These are phyloP conservation scores for Apiospora sp. DNA, from an alignment of 2,329 filamentous ascomycete species.

Conservation along the genomic window DNA sequence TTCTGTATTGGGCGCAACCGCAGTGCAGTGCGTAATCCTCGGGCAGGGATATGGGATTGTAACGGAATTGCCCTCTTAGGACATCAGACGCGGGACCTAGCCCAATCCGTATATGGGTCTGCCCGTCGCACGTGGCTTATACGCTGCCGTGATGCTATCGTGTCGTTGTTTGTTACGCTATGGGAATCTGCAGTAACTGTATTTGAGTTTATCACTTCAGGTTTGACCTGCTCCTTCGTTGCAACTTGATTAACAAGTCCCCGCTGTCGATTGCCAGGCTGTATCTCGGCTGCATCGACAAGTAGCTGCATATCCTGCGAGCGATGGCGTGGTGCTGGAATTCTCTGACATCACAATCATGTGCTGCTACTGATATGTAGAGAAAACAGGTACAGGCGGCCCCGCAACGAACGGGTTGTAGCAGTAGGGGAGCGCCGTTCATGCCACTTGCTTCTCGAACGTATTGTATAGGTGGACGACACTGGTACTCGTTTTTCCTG, in stretches of 20 bases:
- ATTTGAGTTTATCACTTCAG: conserved; percentile 2
- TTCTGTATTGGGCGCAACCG: background rate
- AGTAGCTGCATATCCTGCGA: background rate
- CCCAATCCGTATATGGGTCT: conserved; percentile 6
- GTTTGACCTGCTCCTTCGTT: background rate
- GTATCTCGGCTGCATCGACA: background rate
- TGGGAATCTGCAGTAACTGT: background rate
- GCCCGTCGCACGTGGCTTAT: background rate
- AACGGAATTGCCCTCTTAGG: background rate
- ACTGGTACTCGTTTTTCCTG: background rate
- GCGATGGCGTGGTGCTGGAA: background rate
- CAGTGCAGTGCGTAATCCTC: conserved; percentile 3
- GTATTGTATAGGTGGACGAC: background rate
- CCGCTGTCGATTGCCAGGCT: background rate
- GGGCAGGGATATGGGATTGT: background rate
- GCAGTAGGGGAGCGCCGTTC: background rate
- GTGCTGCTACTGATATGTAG: background rate
- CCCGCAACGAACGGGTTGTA: background rate
- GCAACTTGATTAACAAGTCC: background rate
- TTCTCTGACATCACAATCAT: background rate
- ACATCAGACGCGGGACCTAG: conserved; percentile 5
- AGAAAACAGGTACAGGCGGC: background rate
- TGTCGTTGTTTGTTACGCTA: background rate
- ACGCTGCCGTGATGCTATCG: background rate
- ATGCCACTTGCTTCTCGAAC: background rate